Conservation (phyloP, 805 yeast species). For the Wickerhamomyces ciferrii region DNA sequence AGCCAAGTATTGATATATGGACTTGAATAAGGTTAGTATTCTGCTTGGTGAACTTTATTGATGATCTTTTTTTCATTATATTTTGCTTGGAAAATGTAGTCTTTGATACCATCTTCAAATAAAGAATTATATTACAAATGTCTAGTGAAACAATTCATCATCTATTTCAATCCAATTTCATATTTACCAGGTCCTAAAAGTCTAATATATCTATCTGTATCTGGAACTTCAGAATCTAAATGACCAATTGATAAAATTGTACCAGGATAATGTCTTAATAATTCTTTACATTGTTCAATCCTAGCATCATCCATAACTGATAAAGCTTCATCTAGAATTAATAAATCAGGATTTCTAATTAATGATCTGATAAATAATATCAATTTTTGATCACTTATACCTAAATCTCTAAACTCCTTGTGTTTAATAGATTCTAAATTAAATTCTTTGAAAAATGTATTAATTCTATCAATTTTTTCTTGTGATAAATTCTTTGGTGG, state of each 20-base stretch:
- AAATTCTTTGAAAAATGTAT: slow-evolving; percentile 42
- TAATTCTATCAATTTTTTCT: slow-evolving; percentile 32
- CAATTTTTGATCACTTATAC: slow-evolving; percentile 73
- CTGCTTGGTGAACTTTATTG: no score
- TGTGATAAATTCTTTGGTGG: slow-evolving; percentile 38
- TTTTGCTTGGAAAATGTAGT: no score
- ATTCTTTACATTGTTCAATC: slow-evolving; percentile 47
- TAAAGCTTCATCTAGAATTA: slow-evolving; percentile 88
- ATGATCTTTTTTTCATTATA: no score
- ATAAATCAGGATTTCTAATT: slow-evolving; percentile 68
- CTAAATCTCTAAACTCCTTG: slow-evolving; percentile 43
- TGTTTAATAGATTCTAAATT: slow-evolving; percentile 34
- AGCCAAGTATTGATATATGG: no score
- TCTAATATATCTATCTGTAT: slow-evolving; percentile 44
- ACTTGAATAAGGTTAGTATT: no score
- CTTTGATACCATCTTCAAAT: no score
- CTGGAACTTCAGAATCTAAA: slow-evolving; percentile 68
- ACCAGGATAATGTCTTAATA: slow-evolving; percentile 52
- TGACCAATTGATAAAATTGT: slow-evolving; percentile 83
- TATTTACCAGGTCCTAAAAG: slow-evolving; percentile 31
- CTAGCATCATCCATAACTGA: slow-evolving; percentile 78
- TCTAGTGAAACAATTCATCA: no score
- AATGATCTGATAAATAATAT: slow-evolving; percentile 73
- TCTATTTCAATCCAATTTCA: slow-evolving; percentile 19
- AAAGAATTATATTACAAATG: no score